Percentiles rank a stretch among this genome's conserved stretches.
These are phyloP conservation scores for Aspergillus candidus DNA, from an alignment of 2,329 filamentous ascomycete species.

Conservation along the genomic window DNA sequence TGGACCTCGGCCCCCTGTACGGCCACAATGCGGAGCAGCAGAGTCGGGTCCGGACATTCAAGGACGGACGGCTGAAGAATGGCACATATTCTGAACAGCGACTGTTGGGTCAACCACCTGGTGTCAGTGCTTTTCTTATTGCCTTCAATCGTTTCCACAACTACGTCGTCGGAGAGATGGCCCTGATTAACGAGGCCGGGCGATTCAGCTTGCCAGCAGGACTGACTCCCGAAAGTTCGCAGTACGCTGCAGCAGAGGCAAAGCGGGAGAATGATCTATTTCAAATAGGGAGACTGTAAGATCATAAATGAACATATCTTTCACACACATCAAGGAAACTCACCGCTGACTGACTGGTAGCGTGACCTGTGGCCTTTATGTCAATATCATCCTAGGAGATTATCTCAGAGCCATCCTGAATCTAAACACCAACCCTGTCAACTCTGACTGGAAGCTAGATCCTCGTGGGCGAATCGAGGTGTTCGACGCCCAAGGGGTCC, in stretches of 20 bases:
- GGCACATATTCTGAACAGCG: slow-evolving; percentile 31
- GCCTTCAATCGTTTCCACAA: slow-evolving; percentile 38
- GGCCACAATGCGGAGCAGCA: slow-evolving; percentile 34
- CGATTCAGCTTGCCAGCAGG: slow-evolving; percentile 18
- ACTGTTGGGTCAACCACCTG: slow-evolving; percentile 29
- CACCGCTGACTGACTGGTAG: not conserved
- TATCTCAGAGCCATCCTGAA: slow-evolving; percentile 29
- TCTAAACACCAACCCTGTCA: slow-evolving; percentile 13
- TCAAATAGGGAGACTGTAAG: slow-evolving; percentile 26
- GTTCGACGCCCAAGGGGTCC: slow-evolving; percentile 20
- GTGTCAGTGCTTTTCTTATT: slow-evolving; percentile 28
- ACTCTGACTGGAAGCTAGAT: slow-evolving; percentile 6
- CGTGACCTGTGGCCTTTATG: slow-evolving; percentile 28
- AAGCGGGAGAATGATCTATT: slow-evolving; percentile 33
- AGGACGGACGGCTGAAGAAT: slow-evolving; percentile 34
- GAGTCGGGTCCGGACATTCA: slow-evolving; percentile 29
- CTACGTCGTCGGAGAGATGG: slow-evolving; percentile 31
- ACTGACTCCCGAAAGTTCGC: slow-evolving; percentile 13
- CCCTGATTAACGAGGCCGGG: slow-evolving; percentile 39
- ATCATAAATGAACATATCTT: not conserved
- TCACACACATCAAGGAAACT: not conserved
- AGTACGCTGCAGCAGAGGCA: slow-evolving; percentile 31
- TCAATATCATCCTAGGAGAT: slow-evolving; percentile 31
- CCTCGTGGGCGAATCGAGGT: not conserved
- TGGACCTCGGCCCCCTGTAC: slow-evolving; percentile 44